Base-by-base conservation (phyloP, 306 rosid species). In the Trifolium pratense region DNA sequence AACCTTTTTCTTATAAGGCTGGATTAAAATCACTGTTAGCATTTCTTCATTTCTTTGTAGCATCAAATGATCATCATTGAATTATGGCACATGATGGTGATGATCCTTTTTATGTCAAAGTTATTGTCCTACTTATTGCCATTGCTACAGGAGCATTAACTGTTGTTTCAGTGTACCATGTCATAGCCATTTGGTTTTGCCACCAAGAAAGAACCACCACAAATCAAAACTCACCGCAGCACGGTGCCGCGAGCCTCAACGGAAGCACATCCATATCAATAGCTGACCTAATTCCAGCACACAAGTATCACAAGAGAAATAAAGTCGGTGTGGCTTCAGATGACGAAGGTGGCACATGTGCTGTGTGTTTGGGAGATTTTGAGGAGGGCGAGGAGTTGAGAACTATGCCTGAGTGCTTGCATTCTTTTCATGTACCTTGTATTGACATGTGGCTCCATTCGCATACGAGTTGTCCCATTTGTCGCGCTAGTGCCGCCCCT, bases 361-460 rank as follows among this genome's bases (percentile, higher is more conserved):
- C 88, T 0, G 88, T 90, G 40, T 90, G 96, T 57, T 78, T 88
- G 58, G 80, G 86, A 39, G 88, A 86, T 37, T 89, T 84, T 70
- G 87, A 91, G 37, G 97, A 89, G 0, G 96, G 85, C 14, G 96
- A 89, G 12, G 90, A 84, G 34, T 26, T 89, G 67, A 79, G 83
- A 15, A 81, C 81, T 5, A 42, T 91, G 85, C 90, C 93, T 0
- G 92, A 82, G 46, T 87, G 96, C 70, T 15, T 64, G 80, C 97
- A 91, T 85, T 75, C 85, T 10, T 91, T 87, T 57, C 97, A 91
- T 17, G 84, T 73, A 0, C 7, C 83, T 0, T 91, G 93, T 75
- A 87, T 91, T 3, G 97, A 91, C 25, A 66, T 32, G 87, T 91
- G 97, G 96, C 90, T 91, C 3, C 15, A 39, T 57, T 87, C 80